Conservation (phyloP, 2,329 filamentous ascomycete species). For the Ceratocystis variospora region DNA sequence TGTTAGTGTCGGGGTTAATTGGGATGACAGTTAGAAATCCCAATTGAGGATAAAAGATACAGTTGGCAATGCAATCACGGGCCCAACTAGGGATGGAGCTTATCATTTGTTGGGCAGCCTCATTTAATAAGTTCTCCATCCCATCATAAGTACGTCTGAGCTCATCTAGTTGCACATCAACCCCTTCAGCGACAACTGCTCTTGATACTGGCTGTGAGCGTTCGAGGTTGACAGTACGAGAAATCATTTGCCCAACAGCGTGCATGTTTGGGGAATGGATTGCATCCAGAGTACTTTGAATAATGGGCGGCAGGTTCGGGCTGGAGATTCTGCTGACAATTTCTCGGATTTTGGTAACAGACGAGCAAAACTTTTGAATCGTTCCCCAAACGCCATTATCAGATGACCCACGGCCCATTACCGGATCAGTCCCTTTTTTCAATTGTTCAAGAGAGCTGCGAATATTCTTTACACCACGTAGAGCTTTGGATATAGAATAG, state of each 20-base stretch:
- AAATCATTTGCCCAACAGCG: slow-evolving; percentile 12
- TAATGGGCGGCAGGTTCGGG: not conserved
- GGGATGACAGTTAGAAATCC: slow-evolving; percentile 74
- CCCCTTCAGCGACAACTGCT: slow-evolving; percentile 56
- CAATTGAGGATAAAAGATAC: slow-evolving; percentile 81
- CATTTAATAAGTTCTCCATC: slow-evolving; percentile 57
- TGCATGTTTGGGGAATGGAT: slow-evolving; percentile 6
- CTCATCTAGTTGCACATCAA: slow-evolving; percentile 62
- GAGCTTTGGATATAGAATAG: slow-evolving; percentile 41
- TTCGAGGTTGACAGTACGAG: slow-evolving; percentile 15
- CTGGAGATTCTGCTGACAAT: not conserved
- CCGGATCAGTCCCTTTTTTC: slow-evolving; percentile 57
- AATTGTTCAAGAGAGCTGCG: slow-evolving; percentile 54
- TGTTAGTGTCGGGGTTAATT: slow-evolving; percentile 36
- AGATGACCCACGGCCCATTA: slow-evolving; percentile 37
- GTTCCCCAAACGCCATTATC: slow-evolving; percentile 53
- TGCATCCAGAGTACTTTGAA: not conserved
- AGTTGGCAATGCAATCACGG: slow-evolving; percentile 46
- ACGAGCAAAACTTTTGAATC: slow-evolving; percentile 17
- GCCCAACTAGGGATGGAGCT: slow-evolving; percentile 47
- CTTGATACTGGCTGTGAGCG: slow-evolving; percentile 53
- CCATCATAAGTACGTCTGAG: slow-evolving; percentile 67
- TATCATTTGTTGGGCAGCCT: slow-evolving; percentile 52
- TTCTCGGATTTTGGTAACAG: slow-evolving; percentile 14
- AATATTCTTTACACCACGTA: slow-evolving; percentile 66